phyloP scores from a whole-genome alignment of 148 eudicot genomes.

The Linanthus parryae region DNA sequence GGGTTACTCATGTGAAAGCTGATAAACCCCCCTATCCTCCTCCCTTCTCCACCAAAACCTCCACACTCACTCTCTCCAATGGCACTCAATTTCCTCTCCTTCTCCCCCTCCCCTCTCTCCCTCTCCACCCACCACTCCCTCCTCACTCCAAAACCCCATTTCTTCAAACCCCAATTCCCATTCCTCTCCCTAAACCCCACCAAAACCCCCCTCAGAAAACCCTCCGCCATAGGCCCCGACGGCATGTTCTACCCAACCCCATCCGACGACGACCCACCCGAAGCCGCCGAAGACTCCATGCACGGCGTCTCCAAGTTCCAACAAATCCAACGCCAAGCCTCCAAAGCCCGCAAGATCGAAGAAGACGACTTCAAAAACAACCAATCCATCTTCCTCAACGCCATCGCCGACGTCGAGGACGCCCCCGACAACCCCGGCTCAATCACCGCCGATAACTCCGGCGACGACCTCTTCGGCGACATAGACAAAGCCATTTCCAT shows the following conservation, averaged over 20 bases:
- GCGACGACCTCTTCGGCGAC: conserved; percentile 77
- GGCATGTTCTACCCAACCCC: conserved; percentile 62
- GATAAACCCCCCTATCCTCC: neutral
- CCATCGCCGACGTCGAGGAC: conserved; percentile 65
- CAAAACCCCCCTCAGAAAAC: conserved; percentile 18
- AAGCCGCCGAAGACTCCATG: conserved; percentile 81
- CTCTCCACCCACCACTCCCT: conserved; percentile 15
- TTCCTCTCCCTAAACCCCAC: conserved; percentile 7
- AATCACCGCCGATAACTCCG: conserved; percentile 10
- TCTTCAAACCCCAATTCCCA: conserved; percentile 17
- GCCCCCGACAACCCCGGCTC: conserved; percentile 34
- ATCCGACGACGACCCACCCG: conserved; percentile 81
- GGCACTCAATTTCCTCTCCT: conserved; percentile 18
- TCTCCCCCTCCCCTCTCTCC: conserved; percentile 11
- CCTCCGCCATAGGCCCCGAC: conserved; percentile 30
- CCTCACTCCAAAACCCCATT: conserved; percentile 8
- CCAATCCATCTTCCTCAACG: conserved; percentile 60
- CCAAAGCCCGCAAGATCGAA: conserved; percentile 57
- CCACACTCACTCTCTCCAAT: conserved; percentile 5
- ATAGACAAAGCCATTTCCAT: conserved; percentile 72
- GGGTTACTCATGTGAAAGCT: too few relatives aligned
- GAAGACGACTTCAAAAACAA: conserved; percentile 59
- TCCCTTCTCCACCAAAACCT: conserved; percentile 3
- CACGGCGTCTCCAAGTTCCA: conserved; percentile 84
- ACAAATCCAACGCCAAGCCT: conserved; percentile 70